Percentiles rank a stretch among this genome's conserved stretches.
Evolutionary conservation across 768 basidiomycete species (phyloP).

Genomic region (Serendipita sp.): DNA sequence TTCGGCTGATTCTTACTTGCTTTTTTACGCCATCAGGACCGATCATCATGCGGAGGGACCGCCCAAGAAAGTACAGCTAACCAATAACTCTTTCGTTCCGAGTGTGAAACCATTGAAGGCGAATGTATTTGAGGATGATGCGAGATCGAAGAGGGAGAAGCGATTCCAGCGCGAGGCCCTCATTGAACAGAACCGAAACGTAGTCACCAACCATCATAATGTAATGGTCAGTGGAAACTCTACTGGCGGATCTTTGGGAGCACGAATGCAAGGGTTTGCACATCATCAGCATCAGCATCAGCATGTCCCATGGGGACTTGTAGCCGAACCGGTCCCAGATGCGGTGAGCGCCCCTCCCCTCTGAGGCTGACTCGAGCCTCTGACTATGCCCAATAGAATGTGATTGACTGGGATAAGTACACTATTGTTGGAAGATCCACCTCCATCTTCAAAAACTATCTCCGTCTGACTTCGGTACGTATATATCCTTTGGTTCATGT

Average conservation of each 20-base stretch:
- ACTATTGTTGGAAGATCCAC: constrained; percentile 88
- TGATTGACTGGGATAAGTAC: constrained; percentile 88
- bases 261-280: background rate
- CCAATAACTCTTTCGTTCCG: constrained; percentile 42
- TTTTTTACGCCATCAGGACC: background rate
- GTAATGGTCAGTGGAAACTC: constrained; percentile 16
- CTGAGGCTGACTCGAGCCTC: background rate
- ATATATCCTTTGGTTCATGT: constrained; percentile 6
- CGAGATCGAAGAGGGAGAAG: constrained; percentile 62
- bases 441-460: constrained; percentile 89
- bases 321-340: constrained; percentile 20
- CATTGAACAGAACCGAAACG: constrained; percentile 50
- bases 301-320: constrained; percentile 7
- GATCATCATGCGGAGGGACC: constrained; percentile 26
- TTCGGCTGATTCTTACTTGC: background rate
- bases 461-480: constrained; percentile 77
- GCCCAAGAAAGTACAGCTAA: constrained; percentile 33
- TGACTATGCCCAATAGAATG: constrained; percentile 42
- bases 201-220: constrained; percentile 26
- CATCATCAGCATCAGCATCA: too few species aligned
- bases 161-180: constrained; percentile 88
- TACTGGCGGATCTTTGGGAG: constrained; percentile 1
- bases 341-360: constrained; percentile 29
- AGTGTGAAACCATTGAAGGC: constrained; percentile 27
- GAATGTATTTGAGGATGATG: constrained; percentile 47